Evolutionary conservation across 192 early-diverging fungal species (phyloP).

Genomic region (Phlyctochytrium planicorne): DNA sequence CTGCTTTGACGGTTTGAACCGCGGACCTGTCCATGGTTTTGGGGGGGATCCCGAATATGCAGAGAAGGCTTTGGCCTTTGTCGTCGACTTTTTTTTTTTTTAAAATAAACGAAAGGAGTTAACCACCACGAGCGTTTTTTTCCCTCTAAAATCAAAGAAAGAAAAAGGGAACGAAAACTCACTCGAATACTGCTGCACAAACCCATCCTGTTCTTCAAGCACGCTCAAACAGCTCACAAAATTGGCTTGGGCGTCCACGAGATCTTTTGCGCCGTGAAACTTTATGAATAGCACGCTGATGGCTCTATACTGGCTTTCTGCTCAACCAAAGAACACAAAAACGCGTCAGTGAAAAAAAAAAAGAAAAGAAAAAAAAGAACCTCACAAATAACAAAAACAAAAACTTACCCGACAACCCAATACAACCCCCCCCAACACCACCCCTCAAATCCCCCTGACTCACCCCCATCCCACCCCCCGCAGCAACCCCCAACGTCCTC

Average conservation of each 20-base stretch:
- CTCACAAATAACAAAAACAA: too few relatives aligned
- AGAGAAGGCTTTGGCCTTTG: not conserved
- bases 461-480: not conserved
- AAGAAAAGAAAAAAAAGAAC: not conserved
- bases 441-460: too few relatives aligned
- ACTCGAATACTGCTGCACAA: conserved; percentile 1
- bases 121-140: too few relatives aligned
- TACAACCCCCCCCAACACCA: too few relatives aligned
- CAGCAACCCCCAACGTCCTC: not conserved
- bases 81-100: not conserved
- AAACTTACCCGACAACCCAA: too few relatives aligned
- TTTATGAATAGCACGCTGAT: not conserved
- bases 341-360: not conserved
- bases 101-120: too few relatives aligned
- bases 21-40: not conserved
- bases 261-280: not conserved
- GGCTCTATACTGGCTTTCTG: not conserved
- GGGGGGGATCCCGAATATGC: not conserved
- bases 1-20: not conserved
- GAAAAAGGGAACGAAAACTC: too few relatives aligned
- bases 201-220: not conserved
- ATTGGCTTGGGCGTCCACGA: not conserved
- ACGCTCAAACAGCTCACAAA: not conserved
- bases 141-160: conserved; percentile 1
- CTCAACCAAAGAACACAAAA: not conserved